Percentiles rank a stretch among this genome's conserved stretches.
These are phyloP conservation scores for Clonostachys rosea DNA, from an alignment of 2,329 filamentous ascomycete species.

Conservation along the genomic window DNA sequence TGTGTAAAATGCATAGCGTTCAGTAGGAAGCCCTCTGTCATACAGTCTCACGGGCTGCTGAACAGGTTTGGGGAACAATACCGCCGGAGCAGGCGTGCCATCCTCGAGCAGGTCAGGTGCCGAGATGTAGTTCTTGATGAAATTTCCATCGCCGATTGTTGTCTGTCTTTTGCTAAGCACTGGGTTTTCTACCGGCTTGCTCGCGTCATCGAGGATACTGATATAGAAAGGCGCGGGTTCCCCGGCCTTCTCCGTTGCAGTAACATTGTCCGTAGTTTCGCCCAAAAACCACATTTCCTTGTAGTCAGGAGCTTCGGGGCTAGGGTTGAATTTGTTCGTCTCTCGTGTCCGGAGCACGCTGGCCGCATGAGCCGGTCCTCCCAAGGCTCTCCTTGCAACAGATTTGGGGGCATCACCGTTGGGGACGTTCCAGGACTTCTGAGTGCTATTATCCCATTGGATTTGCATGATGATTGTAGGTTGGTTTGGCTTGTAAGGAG, in stretches of 20 bases:
- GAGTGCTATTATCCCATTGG: constrained; percentile 59
- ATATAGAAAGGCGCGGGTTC: constrained; percentile 89
- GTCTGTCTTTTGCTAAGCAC: constrained; percentile 14
- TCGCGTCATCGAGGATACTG: constrained; percentile 54
- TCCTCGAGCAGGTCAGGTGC: constrained; percentile 58
- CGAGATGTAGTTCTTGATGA: constrained; percentile 47
- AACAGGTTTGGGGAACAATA: constrained; percentile 63
- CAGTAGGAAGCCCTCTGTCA: constrained; percentile 72
- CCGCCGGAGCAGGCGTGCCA: constrained; percentile 68
- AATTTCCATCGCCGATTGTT: background rate
- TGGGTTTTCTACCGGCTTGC: constrained; percentile 20
- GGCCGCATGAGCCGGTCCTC: constrained; percentile 14
- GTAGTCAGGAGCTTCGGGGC: constrained; percentile 53
- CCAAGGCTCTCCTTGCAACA: constrained; percentile 15
- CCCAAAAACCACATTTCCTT: constrained; percentile 78
- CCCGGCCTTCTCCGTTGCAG: constrained; percentile 65
- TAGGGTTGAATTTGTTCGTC: constrained; percentile 33
- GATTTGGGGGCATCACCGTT: constrained; percentile 25
- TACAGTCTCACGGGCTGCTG: constrained; percentile 82
- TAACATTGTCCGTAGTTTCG: constrained; percentile 75
- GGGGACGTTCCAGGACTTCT: constrained; percentile 42
- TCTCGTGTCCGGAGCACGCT: constrained; percentile 10
- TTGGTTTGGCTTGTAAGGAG: constrained; percentile 60
- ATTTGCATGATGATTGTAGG: constrained; percentile 82
- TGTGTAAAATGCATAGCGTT: constrained; percentile 92